A percentile compares a stretch with the other conserved stretches of the same genome.
Conservation (phyloP, 306 rosid species). For the Citrullus colocynthis region DNA sequence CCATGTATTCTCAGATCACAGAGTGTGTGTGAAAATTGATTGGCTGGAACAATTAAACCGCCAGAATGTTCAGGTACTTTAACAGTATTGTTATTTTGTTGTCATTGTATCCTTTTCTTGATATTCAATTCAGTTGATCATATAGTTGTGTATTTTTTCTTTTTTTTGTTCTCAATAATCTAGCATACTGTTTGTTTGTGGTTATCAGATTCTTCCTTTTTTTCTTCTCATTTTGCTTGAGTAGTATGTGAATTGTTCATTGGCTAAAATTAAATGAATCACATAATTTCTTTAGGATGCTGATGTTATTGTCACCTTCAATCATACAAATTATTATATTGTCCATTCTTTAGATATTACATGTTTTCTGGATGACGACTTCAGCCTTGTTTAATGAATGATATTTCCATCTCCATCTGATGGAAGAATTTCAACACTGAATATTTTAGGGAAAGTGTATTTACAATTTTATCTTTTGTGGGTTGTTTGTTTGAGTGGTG, state of each 20-base stretch:
- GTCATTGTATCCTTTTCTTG: not conserved
- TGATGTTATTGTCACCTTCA: not conserved
- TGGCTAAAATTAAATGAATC: not conserved
- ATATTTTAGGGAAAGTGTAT: not conserved
- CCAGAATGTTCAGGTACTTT: constrained; percentile 75
- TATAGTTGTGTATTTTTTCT: not conserved
- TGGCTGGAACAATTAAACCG: constrained; percentile 93
- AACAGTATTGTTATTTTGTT: not conserved
- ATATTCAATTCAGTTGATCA: not conserved
- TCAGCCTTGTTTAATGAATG: not conserved
- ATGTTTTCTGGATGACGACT: not conserved
- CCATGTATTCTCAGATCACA: constrained; percentile 68
- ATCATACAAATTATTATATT: not conserved
- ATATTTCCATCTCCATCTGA: not conserved
- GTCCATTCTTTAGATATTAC: not conserved
- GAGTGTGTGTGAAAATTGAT: constrained; percentile 73
- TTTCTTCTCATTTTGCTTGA: not conserved
- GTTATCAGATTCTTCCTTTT: not conserved
- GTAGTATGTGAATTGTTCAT: not conserved
- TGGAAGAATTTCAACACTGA: not conserved
- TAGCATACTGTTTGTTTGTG: not conserved
- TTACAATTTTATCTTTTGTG: not conserved
- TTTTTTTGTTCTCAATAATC: not conserved
- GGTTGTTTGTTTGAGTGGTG: not conserved
- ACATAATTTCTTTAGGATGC: not conserved